A percentile compares a stretch with the other conserved stretches of the same genome.
These are phyloP conservation scores for Russula vinacea DNA, from an alignment of 768 basidiomycete species.

Conservation along the genomic window DNA sequence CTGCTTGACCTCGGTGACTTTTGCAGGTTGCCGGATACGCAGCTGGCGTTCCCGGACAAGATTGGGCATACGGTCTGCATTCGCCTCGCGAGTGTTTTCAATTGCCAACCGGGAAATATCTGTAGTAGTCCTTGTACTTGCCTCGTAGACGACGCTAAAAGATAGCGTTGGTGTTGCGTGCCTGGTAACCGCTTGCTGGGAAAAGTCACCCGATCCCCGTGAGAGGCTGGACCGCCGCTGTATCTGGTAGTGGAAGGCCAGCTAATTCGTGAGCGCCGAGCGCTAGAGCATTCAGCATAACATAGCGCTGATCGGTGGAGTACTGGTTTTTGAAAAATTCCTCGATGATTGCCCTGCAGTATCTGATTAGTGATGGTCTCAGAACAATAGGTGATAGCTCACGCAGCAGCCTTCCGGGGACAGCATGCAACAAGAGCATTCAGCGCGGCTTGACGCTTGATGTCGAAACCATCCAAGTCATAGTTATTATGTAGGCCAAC, in stretches of 20 bases:
- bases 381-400: constrained; percentile 37
- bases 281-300: constrained; percentile 82
- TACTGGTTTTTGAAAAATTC: constrained; percentile 95
- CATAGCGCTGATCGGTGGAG: constrained; percentile 79
- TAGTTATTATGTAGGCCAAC: constrained; percentile 79
- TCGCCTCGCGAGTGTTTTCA: constrained; percentile 54
- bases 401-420: constrained; percentile 80
- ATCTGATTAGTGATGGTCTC: constrained; percentile 1
- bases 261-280: constrained; percentile 84
- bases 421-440: constrained; percentile 78
- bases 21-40: constrained; percentile 51
- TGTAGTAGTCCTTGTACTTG: constrained; percentile 59
- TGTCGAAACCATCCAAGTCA: constrained; percentile 75
- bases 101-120: constrained; percentile 60
- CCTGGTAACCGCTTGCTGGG: constrained; percentile 80
- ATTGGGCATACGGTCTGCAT: constrained; percentile 54
- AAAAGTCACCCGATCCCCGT: constrained; percentile 48
- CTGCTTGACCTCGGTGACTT: constrained; percentile 45
- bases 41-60: constrained; percentile 73
- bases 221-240: constrained; percentile 37
- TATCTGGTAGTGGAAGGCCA: constrained; percentile 39
- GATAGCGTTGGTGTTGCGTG: constrained; percentile 56
- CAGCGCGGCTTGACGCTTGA: constrained; percentile 69
- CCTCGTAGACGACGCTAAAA: constrained; percentile 33
- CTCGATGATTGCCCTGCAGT: constrained; percentile 70